Evolutionary conservation across 306 rosid species (phyloP), one percentile per base, ranked within the genome.

Genomic region (Ormosia semicastrata): DNA sequence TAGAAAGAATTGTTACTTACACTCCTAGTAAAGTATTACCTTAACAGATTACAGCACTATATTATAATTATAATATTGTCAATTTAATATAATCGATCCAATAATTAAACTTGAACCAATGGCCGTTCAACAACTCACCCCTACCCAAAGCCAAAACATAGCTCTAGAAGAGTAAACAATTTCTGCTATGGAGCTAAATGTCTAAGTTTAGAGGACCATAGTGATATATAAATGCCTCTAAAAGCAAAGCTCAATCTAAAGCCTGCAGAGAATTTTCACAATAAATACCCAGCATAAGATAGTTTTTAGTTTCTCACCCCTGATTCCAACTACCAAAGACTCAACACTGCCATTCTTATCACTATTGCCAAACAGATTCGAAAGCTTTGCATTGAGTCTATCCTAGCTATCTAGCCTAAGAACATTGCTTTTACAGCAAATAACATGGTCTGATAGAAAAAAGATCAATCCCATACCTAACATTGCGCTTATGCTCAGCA

Each of bases 401-500:
- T 29, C 64, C 78, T 64, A 63, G 2, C 34, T 39, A 54, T 64
- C 52, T 17, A 79, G 57, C 52, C 4, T 8, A 33, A 64, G 3
- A 75, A 64, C 36, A n/a, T 10, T 14, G 30, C 10, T 7, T 6
- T 64, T 43, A 56, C 15, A 37, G 67, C 49, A 53, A 3, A 73
- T 5, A 64, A 37, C 43, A 62, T 33, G 18, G 3, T 43, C 3
- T 0, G n/a, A 7, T 1, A 36, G 64, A 34, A 71, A 41, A 57
- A 57, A 54, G 8, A 69, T 17, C 17, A 65, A 86, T 66, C 17
- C 1, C 52, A 12, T 89, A 95, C 99, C 97, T 90, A 66, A 95
- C 83, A 79, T 93, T 90, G 39, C 96, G 98, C 90, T 90, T 95
- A 79, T 90, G 91, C 60, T 90, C 93, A 52, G 78, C 84, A 73